These are phyloP conservation scores for Lepiota subincarnata DNA, from an alignment of 768 basidiomycete genomes.

Conservation along the genomic window DNA sequence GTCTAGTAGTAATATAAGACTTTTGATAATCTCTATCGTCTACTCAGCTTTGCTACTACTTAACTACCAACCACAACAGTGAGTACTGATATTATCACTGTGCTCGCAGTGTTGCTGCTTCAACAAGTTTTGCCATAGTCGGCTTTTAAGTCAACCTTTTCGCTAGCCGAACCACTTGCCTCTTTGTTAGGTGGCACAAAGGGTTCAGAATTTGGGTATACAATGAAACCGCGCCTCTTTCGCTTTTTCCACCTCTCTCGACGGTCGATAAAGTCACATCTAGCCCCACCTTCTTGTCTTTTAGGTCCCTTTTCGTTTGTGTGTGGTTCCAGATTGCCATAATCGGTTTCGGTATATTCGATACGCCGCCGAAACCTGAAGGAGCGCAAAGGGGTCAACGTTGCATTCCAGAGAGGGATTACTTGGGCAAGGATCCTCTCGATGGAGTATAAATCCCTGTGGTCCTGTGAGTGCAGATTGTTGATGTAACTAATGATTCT, in stretches of 20 bases:
- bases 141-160: neutral
- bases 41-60: too few species aligned
- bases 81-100: too few species aligned
- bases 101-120: too few species aligned
- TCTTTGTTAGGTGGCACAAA: slow-evolving; percentile 22
- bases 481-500: slow-evolving; percentile 35
- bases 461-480: slow-evolving; percentile 29
- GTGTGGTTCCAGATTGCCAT: neutral
- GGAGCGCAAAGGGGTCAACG: slow-evolving; percentile 16
- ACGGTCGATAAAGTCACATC: neutral
- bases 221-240: neutral
- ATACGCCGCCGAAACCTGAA: neutral
- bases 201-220: neutral
- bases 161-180: slow-evolving; percentile 28
- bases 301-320: neutral
- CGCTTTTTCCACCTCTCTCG: neutral
- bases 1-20: too few species aligned
- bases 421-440: slow-evolving; percentile 21
- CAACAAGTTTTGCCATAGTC: neutral
- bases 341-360: neutral
- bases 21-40: too few species aligned
- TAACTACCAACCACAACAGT: too few species aligned
- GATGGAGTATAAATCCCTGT: slow-evolving; percentile 22
- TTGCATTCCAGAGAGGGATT: slow-evolving; percentile 27
- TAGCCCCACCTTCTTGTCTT: slow-evolving; percentile 1